These are phyloP conservation scores for Euptelea pleiosperma DNA, from an alignment of 164 flowering plant species.

Conservation along the genomic window DNA sequence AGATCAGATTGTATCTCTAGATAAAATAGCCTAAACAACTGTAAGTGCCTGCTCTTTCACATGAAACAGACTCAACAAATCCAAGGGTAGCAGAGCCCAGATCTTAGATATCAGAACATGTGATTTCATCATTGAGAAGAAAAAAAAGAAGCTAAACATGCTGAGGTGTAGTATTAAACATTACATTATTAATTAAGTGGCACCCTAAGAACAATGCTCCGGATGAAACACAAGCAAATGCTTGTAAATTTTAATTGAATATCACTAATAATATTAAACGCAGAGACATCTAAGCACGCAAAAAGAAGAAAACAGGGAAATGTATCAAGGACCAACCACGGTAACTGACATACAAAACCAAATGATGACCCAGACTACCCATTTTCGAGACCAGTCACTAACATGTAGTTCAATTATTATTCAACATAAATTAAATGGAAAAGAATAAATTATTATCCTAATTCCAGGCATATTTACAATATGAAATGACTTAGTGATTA, in stretches of 20 bases:
- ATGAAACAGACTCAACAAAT: no score
- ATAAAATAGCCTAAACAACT: neutral
- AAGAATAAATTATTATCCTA: neutral
- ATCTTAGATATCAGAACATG: no score
- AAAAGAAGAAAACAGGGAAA: neutral
- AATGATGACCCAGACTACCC: neutral
- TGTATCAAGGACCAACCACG: neutral
- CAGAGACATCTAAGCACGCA: neutral
- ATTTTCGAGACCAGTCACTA: no score
- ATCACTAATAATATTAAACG: no score
- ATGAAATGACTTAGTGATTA: conserved; percentile 5
- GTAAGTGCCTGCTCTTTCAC: neutral
- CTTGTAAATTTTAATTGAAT: neutral
- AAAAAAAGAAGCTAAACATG: no score
- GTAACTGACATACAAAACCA: neutral
- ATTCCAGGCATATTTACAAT: neutral
- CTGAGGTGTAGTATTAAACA: no score
- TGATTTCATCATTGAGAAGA: no score
- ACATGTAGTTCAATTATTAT: no score
- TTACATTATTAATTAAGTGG: no score
- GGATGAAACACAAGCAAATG: neutral
- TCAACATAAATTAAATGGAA: no score
- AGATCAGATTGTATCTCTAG: no score
- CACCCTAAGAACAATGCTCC: neutral
- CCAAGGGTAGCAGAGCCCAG: no score